Evolutionary conservation across 1,139 yeast genomes (phyloP).

Genomic region (Geotrichum phurueaensis): DNA sequence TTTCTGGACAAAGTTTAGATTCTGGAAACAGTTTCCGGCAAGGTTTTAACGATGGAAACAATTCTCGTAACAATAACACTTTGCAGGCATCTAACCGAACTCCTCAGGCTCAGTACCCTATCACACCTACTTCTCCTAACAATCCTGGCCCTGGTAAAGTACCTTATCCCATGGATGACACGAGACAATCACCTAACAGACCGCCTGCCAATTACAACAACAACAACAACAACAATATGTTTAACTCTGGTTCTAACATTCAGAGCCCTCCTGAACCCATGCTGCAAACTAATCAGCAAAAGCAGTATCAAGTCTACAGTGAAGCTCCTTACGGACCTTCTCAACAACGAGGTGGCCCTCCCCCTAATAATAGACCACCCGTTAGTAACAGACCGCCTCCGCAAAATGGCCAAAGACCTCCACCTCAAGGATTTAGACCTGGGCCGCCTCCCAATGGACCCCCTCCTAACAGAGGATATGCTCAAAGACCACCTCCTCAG

Average conservation of each 20-base stretch:
- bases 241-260: not conserved
- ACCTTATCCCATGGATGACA: not conserved
- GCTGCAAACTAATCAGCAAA: constrained; percentile 6
- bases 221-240: not conserved
- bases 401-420: not conserved
- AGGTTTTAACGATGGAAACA: not conserved
- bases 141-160: not conserved
- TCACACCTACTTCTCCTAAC: not conserved
- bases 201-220: not conserved
- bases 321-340: constrained; percentile 5
- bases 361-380: not conserved
- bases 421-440: not conserved
- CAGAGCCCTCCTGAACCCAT: not conserved
- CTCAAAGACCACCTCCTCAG: constrained; percentile 6
- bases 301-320: constrained; percentile 6
- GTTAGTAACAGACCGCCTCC: not conserved
- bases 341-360: not conserved
- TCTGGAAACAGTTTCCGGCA: not conserved
- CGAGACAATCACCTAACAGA: not conserved
- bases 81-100: not conserved
- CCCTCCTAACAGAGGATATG: not conserved
- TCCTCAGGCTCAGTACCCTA: not conserved
- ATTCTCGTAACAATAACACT: not conserved
- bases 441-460: not conserved
- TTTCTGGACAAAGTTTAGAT: not conserved